Conservation (phyloP, 805 yeast genomes). For the Candida orba region DNA sequence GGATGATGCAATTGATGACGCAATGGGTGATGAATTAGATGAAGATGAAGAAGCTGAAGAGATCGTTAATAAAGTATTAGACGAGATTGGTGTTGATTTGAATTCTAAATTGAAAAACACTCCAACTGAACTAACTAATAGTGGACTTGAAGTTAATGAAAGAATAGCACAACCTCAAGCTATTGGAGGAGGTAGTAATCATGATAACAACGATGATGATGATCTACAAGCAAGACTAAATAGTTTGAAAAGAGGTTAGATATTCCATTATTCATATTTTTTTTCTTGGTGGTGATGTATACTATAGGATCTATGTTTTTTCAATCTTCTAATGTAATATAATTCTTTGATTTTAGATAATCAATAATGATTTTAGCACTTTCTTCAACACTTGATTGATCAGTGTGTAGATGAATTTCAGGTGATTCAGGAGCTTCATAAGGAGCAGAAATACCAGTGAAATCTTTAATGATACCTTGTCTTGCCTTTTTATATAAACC, state of each 20-base stretch:
- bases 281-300: background rate
- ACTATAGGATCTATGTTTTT: too few relatives aligned
- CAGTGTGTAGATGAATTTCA: constrained; percentile 75
- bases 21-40: constrained; percentile 85
- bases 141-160: constrained; percentile 19
- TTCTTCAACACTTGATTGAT: constrained; percentile 67
- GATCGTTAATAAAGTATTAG: constrained; percentile 83
- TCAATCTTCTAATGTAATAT: constrained; percentile 9
- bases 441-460: constrained; percentile 94
- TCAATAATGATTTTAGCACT: constrained; percentile 66
- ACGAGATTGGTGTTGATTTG: constrained; percentile 91
- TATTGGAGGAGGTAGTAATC: constrained; percentile 36
- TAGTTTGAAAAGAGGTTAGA: constrained; percentile 54
- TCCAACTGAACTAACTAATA: constrained; percentile 30
- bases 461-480: constrained; percentile 88
- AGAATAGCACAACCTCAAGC: constrained; percentile 55
- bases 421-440: constrained; percentile 87
- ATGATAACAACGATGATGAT: constrained; percentile 73
- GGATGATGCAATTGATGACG: constrained; percentile 96
- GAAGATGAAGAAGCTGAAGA: constrained; percentile 90
- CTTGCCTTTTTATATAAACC: constrained; percentile 96
- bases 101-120: constrained; percentile 38
- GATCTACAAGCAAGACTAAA: constrained; percentile 85
- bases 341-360: constrained; percentile 50
- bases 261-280: too few relatives aligned